A percentile compares a stretch with the other conserved stretches of the same genome.
Conservation (phyloP, 345 rosid species). For the Rhodamnia rubescens region DNA sequence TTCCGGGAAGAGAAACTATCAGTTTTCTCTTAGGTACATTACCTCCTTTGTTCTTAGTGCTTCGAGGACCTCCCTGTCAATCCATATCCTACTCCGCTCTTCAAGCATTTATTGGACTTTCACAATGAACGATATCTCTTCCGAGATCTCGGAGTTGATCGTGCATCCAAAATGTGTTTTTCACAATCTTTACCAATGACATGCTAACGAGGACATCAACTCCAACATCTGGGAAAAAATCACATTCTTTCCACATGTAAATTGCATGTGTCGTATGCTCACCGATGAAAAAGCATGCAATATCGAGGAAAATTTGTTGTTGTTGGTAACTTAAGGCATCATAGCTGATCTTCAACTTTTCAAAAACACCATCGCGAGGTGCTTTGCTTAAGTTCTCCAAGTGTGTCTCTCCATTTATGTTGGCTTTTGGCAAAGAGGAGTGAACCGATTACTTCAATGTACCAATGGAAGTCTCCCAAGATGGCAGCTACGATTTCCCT, state of each 20-base stretch:
- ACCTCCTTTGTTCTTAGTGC: neutral
- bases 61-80: neutral
- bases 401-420: neutral
- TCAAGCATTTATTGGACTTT: neutral
- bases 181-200: neutral
- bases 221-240: neutral
- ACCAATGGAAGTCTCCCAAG: neutral
- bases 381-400: neutral
- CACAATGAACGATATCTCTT: neutral
- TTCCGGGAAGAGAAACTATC: neutral
- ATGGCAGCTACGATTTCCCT: neutral
- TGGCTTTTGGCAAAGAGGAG: neutral
- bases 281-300: neutral
- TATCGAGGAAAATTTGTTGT: neutral
- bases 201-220: neutral
- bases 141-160: neutral
- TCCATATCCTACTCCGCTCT: neutral
- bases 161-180: neutral
- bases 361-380: neutral
- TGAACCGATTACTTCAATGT: neutral
- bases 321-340: neutral
- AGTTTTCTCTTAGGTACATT: neutral
- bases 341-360: neutral
- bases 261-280: neutral
- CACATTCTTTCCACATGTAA: neutral